Evolutionary conservation across 2,329 filamentous ascomycete genomes (phyloP), one percentile per base, ranked within the genome.

Genomic region (Pseudocercospora cruenta): DNA sequence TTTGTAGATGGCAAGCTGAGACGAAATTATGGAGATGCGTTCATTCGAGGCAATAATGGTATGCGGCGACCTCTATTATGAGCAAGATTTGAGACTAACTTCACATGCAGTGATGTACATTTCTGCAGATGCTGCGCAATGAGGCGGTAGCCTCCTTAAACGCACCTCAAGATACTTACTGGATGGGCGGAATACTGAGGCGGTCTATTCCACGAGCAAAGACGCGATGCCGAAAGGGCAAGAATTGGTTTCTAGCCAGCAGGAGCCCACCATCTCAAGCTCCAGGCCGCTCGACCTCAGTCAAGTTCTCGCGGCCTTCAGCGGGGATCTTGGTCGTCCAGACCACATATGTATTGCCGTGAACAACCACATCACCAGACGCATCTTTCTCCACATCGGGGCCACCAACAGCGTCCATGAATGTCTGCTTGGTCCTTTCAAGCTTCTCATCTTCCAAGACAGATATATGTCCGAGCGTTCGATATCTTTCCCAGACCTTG

Each of bases 31-130:
- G 94, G 94, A 7, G 94, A 98, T 83, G 93, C 94, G 4, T 98
- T 98, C 79, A 91, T 98, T 65, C 87, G 94, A 79, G 94, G 94
- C 73, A 98, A 98, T 82, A 98, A 98, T 76, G 94, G 94, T 96
- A 72, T 61, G 73, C 51, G 43, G 22, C 24, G 4, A n/a, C 28
- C n/a, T 3, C 7, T 49, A 49, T 4, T 12, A 31, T 22, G 33
- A 12, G 24, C 47, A 43, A 45, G 36, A 14, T 28, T 2, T 54
- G 12, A 14, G 19, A 60, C 71, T 70, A 53, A 73, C 26, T 9
- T 54, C n/a, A 19, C 4, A 26, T 33, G 1, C 63, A 90, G 88
- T 90, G 66, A 90, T 90, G 88, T 90, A 90, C 73, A 90, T 90
- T 70, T 89, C 88, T 26, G 88, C 88, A 67, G 88, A 90, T 49